Percentiles rank a stretch among this genome's conserved stretches.
These are phyloP conservation scores for Penicillium robsamsonii DNA, from an alignment of 495 filamentous ascomycete genomes.

Conservation along the genomic window DNA sequence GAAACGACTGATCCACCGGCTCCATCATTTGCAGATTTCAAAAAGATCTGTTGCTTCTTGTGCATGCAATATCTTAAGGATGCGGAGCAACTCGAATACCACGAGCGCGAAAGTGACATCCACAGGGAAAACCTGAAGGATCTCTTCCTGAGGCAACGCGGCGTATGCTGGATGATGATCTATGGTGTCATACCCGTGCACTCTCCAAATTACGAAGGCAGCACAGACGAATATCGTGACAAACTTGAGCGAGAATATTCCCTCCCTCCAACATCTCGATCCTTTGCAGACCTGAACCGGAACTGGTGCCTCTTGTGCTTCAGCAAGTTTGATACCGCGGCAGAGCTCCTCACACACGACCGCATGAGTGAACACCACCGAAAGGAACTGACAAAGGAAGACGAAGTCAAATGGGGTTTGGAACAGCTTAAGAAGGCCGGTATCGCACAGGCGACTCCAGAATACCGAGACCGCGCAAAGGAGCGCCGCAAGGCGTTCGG, in stretches of 20 bases:
- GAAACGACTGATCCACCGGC: constrained; percentile 22
- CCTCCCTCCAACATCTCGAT: background rate
- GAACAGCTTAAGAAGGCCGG: background rate
- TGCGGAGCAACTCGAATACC: constrained; percentile 64
- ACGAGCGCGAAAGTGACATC: constrained; percentile 72
- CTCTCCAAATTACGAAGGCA: background rate
- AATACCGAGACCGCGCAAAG: constrained; percentile 80
- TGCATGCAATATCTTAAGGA: constrained; percentile 74
- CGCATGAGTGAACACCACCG: background rate
- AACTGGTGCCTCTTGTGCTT: background rate
- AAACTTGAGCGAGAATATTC: background rate
- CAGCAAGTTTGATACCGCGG: background rate
- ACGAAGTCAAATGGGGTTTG: background rate
- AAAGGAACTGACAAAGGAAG: constrained; percentile 5
- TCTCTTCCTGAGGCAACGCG: constrained; percentile 55
- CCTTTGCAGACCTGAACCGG: background rate
- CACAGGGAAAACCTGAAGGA: constrained; percentile 70
- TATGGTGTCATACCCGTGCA: background rate
- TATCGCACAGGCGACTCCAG: constrained; percentile 8
- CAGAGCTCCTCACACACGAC: background rate
- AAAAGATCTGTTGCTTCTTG: constrained; percentile 71
- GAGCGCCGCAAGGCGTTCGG: constrained; percentile 76
- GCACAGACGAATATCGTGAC: background rate
- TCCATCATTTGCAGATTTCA: constrained; percentile 68
- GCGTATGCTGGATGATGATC: constrained; percentile 20